A percentile compares a stretch with the other conserved stretches of the same genome.
These are phyloP conservation scores for Skeletonema costatum DNA, from an alignment of 108 stramenopile species.

Conservation along the genomic window DNA sequence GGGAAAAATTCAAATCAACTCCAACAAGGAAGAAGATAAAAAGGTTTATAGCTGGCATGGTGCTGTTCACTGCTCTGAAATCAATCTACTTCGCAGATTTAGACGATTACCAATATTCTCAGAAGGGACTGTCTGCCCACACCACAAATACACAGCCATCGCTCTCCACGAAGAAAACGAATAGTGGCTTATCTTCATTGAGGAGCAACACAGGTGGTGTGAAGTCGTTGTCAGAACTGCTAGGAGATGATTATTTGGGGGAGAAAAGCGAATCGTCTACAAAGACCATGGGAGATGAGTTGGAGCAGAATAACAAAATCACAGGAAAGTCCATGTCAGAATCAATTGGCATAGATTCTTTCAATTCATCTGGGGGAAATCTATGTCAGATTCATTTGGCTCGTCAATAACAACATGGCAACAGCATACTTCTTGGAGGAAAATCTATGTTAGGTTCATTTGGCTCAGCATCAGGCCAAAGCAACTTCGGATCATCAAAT, in stretches of 20 bases:
- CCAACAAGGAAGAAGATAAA: slow-evolving; percentile 19
- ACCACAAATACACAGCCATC: not conserved
- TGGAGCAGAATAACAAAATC: not conserved
- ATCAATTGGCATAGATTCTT: not conserved
- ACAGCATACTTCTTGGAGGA: too few relatives aligned
- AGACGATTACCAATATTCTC: slow-evolving; percentile 16
- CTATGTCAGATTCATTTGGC: not conserved
- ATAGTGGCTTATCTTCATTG: not conserved
- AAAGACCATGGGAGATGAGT: not conserved
- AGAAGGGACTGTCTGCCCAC: not conserved
- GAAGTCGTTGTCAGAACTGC: not conserved
- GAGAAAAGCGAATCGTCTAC: not conserved
- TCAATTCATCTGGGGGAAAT: not conserved
- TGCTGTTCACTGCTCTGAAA: slow-evolving; percentile 16
- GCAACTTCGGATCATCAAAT: not conserved
- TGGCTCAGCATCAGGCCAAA: not conserved
- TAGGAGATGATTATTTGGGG: not conserved
- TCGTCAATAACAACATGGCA: too few relatives aligned
- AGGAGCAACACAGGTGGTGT: not conserved
- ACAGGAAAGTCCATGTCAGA: not conserved
- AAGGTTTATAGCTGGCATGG: slow-evolving; percentile 6
- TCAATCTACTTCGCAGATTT: slow-evolving; percentile 33
- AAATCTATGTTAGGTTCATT: too few relatives aligned
- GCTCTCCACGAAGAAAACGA: slow-evolving; percentile 3
- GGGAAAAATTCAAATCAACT: slow-evolving; percentile 18